Conservation (phyloP, 2,329 filamentous ascomycete species). For the Paecilomyces dactylethromorphus region DNA sequence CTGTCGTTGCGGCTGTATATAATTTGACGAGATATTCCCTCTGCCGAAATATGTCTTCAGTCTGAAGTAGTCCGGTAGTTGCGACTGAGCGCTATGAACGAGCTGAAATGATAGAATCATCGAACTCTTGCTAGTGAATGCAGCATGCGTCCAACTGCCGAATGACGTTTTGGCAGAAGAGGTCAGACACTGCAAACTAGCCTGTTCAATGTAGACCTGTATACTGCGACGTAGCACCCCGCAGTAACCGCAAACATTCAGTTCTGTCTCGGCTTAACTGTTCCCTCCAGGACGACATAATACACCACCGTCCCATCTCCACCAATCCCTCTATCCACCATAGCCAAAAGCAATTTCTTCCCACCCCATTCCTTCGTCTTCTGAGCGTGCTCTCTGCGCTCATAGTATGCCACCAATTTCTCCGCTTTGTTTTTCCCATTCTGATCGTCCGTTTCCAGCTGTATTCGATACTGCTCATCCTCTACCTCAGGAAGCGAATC, state of each 20-base stretch:
- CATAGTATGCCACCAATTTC: constrained; percentile 25
- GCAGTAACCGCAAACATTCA: constrained; percentile 23
- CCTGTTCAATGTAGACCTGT: background rate
- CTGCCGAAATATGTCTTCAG: background rate
- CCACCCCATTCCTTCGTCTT: constrained; percentile 34
- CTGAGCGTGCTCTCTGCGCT: constrained; percentile 16
- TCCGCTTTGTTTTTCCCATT: constrained; percentile 19
- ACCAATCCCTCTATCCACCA: constrained; percentile 43
- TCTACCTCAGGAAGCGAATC: constrained; percentile 39
- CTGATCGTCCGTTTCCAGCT: constrained; percentile 4
- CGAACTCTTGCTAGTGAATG: background rate
- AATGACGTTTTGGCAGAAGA: background rate
- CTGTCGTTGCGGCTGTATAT: background rate
- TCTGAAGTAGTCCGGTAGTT: background rate
- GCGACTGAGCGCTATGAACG: background rate
- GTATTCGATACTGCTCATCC: constrained; percentile 4
- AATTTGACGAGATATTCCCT: background rate
- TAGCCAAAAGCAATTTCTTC: constrained; percentile 53
- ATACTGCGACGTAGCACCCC: background rate
- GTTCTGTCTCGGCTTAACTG: constrained; percentile 60
- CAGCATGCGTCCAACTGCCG: background rate
- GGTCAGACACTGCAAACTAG: background rate
- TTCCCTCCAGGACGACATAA: constrained; percentile 58
- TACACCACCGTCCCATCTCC: constrained; percentile 59
- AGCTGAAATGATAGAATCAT: background rate